Evolutionary conservation across 2,329 filamentous ascomycete species (phyloP), one percentile per base, ranked within the genome.

Genomic region (Trichoderma asperellum): DNA sequence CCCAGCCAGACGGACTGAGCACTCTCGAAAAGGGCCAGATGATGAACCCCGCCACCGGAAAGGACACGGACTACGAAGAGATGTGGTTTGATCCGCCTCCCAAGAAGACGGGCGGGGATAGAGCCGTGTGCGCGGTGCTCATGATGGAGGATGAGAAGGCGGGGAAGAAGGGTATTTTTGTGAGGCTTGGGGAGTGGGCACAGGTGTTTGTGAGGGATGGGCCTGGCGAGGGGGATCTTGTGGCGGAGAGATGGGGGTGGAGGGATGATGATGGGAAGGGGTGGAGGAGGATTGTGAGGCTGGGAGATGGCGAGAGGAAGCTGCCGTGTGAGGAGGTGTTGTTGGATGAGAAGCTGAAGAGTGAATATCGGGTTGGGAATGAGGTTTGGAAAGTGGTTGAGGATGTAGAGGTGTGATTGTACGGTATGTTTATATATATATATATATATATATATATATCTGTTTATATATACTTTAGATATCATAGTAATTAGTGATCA

Each of bases 11-110:
- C 74, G 79, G 79, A 43, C 52, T 70, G 35, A 75, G 74, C 16
- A 80, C 83, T 8, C 77, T 90, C 5, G 90, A 92, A 76, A 85
- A 79, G 55, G 90, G 90, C 0, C 73, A 74, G 14, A 91, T 90
- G 85, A 78, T 84, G 12, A 88, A 91, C 72, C 87, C 87, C 0
- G 81, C 77, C 0, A 87, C 86, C 1, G 85, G 85, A 0, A 53
- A 74, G 0, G 76, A 83, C 49, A 83, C 83, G 11, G 78, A 79
- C 0, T 93, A 94, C 72, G 89, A 92, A 76, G 91, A 93, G 77
- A 75, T 91, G 2, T 92, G 90, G 90, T 77, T 79, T 1, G 86
- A 88, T 53, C 76, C 82, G 2, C 76, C 79, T 2, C 79, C 78
- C 2, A 68, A 61, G 0, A 74, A 27, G 40, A 61, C 71, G 12